Base-by-base conservation (phyloP, 192 early-diverging fungal genomes). In the Coemansia sp. region DNA sequence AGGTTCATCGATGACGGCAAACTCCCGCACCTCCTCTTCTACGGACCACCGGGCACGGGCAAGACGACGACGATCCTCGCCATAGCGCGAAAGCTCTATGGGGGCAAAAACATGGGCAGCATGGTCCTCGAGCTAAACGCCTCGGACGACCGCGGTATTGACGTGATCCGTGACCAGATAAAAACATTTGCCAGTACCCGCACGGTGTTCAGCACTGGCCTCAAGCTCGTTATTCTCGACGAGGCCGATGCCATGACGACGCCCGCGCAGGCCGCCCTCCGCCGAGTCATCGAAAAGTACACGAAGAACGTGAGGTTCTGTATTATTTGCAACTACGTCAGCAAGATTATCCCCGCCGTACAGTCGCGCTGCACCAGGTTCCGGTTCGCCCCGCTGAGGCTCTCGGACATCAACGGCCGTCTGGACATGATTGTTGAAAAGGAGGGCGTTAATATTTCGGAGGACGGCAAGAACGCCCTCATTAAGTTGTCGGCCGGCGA, bases 291-390 rank as follows among this genome's bases (percentile, higher is more conserved):
- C 73, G 98, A 99, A 85, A 94, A 97, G 75, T 99, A 99, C 82
- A 98, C 98, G 17, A 87, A 88, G 41, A 99, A 98, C 68, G 95
- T 98, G 8, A 89, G 98, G 3, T 99, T 99, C 73, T 99, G 98
- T 77, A 93, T 99, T 60, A 96, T 99, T 63, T 98, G 96, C 86
- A 99, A 99, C 80, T 98, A 99, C 74, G 94, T 95, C 31, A 89
- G 89, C 79, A 98, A 97, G 74, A 98, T 99, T 44, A 97, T 95
- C 53, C 96, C 98, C 6, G 98, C 98, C 2, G 81, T 98, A 35
- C 98, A 98, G 75, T 98, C 98, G 36, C 91, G 98, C n/a, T 99
- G 98, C 85, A 99, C 98, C 14, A 81, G 93, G 37, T 98, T 99
- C 79, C 84, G 96, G 57, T 99, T 99, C 83, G 87, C 90, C 14